phyloP scores from a whole-genome alignment of 108 stramenopile genomes.

The Cyclotella atomus region DNA sequence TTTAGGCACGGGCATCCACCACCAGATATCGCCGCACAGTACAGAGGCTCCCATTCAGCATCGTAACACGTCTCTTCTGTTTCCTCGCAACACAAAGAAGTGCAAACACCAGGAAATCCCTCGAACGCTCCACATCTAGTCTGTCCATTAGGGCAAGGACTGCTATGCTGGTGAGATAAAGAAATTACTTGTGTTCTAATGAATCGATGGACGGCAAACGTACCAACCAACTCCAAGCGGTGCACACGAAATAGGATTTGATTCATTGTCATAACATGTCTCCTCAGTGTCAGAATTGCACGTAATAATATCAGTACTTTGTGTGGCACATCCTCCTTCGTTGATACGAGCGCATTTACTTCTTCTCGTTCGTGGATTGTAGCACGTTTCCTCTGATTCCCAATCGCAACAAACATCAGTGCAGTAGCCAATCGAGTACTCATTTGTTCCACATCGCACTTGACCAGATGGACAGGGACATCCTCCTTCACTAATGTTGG shows the following conservation, averaged over 20 bases:
- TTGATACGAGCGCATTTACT: not conserved
- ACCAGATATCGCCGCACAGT: constrained; percentile 9
- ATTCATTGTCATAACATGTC: not conserved
- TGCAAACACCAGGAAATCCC: not conserved
- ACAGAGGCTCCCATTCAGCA: not conserved
- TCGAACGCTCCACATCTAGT: constrained; percentile 3
- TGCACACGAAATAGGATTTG: not conserved
- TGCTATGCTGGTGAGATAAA: not conserved
- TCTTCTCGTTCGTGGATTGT: not conserved
- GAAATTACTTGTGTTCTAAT: not conserved
- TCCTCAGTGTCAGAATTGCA: not conserved
- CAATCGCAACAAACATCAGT: constrained; percentile 20
- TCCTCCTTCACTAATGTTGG: not conserved
- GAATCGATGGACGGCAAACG: not conserved
- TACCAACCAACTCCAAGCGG: not conserved
- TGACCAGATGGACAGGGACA: constrained; percentile 2
- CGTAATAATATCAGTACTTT: not conserved
- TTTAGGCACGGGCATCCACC: constrained; percentile 17
- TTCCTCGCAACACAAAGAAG: not conserved
- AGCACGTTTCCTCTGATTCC: constrained; percentile 5
- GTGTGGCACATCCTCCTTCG: not conserved
- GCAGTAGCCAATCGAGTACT: constrained; percentile 3
- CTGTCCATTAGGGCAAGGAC: constrained; percentile 12
- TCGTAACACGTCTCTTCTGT: constrained; percentile 24
- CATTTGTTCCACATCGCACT: not conserved